Base-by-base conservation (phyloP, 345 rosid species). In the Fremontodendron californicum region DNA sequence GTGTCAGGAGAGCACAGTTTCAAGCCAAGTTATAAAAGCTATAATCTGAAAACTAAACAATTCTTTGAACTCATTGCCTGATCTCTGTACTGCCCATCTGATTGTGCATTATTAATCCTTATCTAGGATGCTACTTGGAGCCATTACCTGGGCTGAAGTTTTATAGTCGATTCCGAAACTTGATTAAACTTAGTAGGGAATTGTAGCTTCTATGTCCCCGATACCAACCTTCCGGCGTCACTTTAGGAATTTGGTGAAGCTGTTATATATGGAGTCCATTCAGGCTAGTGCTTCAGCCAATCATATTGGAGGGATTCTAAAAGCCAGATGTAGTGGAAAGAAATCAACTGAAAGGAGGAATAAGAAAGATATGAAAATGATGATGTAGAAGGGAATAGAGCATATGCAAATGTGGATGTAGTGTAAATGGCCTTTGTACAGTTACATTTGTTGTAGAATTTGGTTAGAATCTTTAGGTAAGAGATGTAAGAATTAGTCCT, bases 161-260 rank as follows among this genome's bases (percentile, higher is more conserved):
- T 40, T 39, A 8, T 40, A n/a, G n/a, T n/a, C n/a, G n/a, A n/a
- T n/a, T n/a, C n/a, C n/a, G n/a, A n/a, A 40, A 66, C 27, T 49
- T 3, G 27, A 49, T 27, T 4, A 37, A 18, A 35, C 35, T 9
- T 42, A 19, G 25, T 1, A 89, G 78, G 95, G 97, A 3, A 91
- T 94, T 58, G 93, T 92, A 61, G 86, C 89, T 61, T 87, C 91
- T 9, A 84, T 92, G 88, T 91, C 94, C 23, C 84, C 89, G 3
- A 25, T 93, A 23, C 98, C 97, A 0, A 90, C 97, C 31, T 93
- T 90, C 70, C 81, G 92, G 6, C 87, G 95, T 10, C 88, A 89
- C 13, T 87, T 94, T 78, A 86, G 89, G 87, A 88, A 83, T 60
- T 69, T 89, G 86, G 85, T 90, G 75, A 91, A 85, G 82, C 77